Evolutionary conservation across 2,329 filamentous ascomycete genomes (phyloP).

Genomic region (Mycosphaerella sp.): DNA sequence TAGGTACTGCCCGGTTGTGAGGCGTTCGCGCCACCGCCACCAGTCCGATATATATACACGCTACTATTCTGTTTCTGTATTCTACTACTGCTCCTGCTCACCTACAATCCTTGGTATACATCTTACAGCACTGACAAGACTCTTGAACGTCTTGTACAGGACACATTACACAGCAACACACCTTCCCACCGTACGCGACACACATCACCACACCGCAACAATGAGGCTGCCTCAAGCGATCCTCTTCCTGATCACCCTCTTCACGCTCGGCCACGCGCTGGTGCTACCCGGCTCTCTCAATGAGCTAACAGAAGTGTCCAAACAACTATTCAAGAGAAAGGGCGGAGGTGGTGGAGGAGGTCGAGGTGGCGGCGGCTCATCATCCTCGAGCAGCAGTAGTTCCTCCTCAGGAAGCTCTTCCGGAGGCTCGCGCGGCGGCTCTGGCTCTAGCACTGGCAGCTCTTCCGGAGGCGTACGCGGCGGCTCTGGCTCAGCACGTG

Average conservation of each 20-base stretch:
- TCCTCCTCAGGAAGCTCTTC: constrained; percentile 14
- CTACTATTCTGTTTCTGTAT: too few species aligned
- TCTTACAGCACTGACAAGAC: background rate
- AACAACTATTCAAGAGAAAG: constrained; percentile 42
- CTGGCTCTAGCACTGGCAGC: constrained; percentile 41
- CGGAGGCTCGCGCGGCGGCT: constrained; percentile 42
- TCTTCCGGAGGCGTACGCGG: constrained; percentile 30
- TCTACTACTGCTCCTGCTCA: too few species aligned
- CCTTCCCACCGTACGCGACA: background rate
- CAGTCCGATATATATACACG: too few species aligned
- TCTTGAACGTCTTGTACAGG: background rate
- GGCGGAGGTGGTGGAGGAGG: constrained; percentile 44
- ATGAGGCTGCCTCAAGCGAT: constrained; percentile 30
- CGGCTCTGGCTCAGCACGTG: constrained; percentile 53
- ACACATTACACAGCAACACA: background rate
- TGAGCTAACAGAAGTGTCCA: constrained; percentile 32
- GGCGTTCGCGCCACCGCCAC: too few species aligned
- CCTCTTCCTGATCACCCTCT: constrained; percentile 27
- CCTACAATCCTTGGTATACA: too few species aligned
- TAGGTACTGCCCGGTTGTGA: too few species aligned
- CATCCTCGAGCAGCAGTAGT: constrained; percentile 16
- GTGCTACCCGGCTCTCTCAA: constrained; percentile 28
- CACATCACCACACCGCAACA: constrained; percentile 9
- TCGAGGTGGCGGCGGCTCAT: constrained; percentile 32
- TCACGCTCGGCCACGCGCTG: constrained; percentile 31